phyloP scores from a whole-genome alignment of 176 grass and related monocot species.

The Bolboschoenus planiculmis region DNA sequence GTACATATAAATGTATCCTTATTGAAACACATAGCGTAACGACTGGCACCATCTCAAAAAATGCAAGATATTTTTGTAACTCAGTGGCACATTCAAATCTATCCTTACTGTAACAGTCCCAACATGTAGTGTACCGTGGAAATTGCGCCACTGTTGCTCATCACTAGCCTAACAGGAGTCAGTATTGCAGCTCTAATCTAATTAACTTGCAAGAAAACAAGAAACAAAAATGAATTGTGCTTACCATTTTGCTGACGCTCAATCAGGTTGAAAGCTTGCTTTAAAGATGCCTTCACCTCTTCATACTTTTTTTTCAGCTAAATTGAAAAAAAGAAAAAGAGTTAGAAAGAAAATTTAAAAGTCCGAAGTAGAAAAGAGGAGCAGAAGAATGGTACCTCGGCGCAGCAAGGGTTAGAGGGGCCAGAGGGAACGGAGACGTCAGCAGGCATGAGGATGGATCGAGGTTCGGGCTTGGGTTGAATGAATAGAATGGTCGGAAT shows the following conservation, averaged over 20 bases:
- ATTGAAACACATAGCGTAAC: neutral
- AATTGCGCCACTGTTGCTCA: neutral
- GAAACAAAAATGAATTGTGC: neutral
- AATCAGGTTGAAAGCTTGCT: slow-evolving; percentile 46
- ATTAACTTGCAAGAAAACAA: neutral
- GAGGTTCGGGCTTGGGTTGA: neutral
- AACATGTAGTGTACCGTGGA: neutral
- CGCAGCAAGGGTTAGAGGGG: slow-evolving; percentile 54
- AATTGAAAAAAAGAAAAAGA: neutral
- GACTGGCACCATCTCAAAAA: neutral
- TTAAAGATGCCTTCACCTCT: slow-evolving; percentile 44
- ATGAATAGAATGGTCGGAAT: neutral
- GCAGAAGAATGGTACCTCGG: slow-evolving; percentile 32
- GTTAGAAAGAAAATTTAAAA: neutral
- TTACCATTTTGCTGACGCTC: slow-evolving; percentile 43
- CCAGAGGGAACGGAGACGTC: neutral
- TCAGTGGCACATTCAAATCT: neutral
- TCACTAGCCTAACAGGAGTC: neutral
- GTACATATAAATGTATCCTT: neutral
- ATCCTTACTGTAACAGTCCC: neutral
- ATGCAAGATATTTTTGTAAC: neutral
- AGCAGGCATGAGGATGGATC: slow-evolving; percentile 12
- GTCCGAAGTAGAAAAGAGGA: neutral
- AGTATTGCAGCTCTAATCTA: slow-evolving; percentile 11
- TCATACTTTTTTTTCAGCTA: slow-evolving; percentile 68